Evolutionary conservation across 257 asterid genomes (phyloP), one percentile per base, ranked within the genome.

Genomic region (Solanum pimpinellifolium): DNA sequence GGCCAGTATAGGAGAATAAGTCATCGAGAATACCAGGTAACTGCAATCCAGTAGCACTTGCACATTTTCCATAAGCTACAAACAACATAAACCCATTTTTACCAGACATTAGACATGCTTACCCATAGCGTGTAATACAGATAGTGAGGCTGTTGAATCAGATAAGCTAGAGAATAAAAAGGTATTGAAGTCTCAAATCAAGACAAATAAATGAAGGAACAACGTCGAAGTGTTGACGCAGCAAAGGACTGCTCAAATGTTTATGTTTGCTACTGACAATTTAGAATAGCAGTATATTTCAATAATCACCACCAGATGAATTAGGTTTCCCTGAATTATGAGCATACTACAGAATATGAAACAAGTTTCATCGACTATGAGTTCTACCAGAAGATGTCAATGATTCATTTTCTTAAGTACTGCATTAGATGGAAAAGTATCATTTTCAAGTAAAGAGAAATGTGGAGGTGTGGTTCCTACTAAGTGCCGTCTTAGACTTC

Each of bases 1-100:
- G 95, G 84, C 99, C 98, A 90, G 82, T 81, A 59, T 97, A 97
- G 66, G 90, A 92, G 92, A 94, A 95, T 85, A 94, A 89, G 88
- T 97, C 98, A 74, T 97, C 99, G 80, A 97, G 91, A 88, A 97
- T 94, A 86, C 98, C 99, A 47, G 99, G 98, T 89, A 97, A 92
- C 91, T 97, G 99, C 94, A 97, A 90, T 89, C 98, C 93, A 35
- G 98, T 94, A 83, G 95, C 92, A 68, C 84, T 83, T 85, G 89
- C 89, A 91, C 97, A 95, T 83, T 86, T 90, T 88, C 93, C 95
- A 69, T 73, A 91, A 87, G 94, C 99, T 94, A 92, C 90, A 90
- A 29, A 49, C 20, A 52, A 87, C 80, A 86, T 59, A 86, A 39
- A 76, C 68, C 44, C 85, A 80, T 80, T 49, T 27, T 47, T 80